phyloP scores from a whole-genome alignment of 2,329 filamentous ascomycete genomes.

The Diaporthe sp. region DNA sequence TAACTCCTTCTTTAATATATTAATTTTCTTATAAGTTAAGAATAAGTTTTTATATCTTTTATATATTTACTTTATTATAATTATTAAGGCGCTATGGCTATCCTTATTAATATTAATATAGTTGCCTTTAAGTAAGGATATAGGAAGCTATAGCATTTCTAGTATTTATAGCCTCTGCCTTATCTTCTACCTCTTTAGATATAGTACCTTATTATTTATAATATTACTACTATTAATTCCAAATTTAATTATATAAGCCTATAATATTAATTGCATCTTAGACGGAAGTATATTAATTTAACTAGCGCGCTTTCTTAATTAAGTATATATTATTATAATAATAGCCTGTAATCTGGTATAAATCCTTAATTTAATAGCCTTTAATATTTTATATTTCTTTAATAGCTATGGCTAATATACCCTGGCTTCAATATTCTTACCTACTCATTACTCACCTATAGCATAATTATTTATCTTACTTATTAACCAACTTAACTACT shows the following conservation, averaged over 20 bases:
- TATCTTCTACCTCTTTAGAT: background rate
- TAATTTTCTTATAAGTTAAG: too few species aligned
- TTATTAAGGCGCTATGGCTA: too few species aligned
- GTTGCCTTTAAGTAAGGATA: background rate
- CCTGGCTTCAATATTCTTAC: background rate
- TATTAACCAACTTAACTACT: too few species aligned
- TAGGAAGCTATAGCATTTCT: background rate
- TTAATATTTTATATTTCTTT: background rate
- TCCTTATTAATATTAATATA: too few species aligned
- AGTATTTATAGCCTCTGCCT: background rate
- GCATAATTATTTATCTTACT: too few species aligned
- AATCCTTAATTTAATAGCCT: background rate
- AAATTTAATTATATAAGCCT: fast-evolving
- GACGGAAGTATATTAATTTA: too few species aligned
- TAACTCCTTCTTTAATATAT: too few species aligned
- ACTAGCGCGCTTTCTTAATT: background rate
- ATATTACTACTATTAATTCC: background rate
- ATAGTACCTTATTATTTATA: too few species aligned
- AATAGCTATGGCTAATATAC: background rate
- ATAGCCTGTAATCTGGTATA: background rate
- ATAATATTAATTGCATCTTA: background rate
- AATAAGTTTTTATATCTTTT: too few species aligned
- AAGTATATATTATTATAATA: background rate
- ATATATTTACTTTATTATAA: too few species aligned
- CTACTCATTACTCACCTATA: too few species aligned